Evolutionary conservation across 2,329 filamentous ascomycete genomes (phyloP), one percentile per base, ranked within the genome.

Genomic region (Cordyceps sp.): DNA sequence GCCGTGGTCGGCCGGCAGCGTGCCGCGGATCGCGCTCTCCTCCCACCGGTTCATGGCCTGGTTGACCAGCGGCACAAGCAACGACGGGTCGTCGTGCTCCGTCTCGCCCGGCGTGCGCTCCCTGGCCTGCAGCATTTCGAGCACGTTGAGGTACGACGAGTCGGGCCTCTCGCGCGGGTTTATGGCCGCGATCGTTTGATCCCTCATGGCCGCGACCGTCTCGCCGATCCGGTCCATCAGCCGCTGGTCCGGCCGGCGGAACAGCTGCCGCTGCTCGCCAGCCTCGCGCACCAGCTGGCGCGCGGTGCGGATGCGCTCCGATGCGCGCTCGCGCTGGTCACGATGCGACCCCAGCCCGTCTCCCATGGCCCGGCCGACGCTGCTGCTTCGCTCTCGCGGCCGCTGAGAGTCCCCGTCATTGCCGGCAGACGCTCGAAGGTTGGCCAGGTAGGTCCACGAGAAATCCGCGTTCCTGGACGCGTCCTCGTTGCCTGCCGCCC

Each of bases 291-390:
- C 39, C 13, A 49, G 40, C 29, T 52, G 51, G n/a, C 49, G 45
- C n/a, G 48, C 42, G 23, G 42, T 50, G 23, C 54, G 49, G 12
- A 47, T 42, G 17, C 57, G 45, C 26, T 55, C 48, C 35, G 52
- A 40, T 32, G 49, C 36, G 41, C 42, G 48, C 16, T 55, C 52
- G 22, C 52, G 44, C 30, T 53, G 55, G 24, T 56, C 53, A 10
- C 54, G 50, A 25, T 59, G 53, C 23, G 44, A 53, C 18, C 46
- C 50, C 1, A 58, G 33, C n/a, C 58, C 35, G 19, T 60, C 57
- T 25, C 51, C 55, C 36, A 59, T 53, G 3, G 52, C 46, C n/a
- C 51, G 52, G 2, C 49, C 50, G n/a, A 53, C 45, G 27, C 46
- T 55, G 26, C 49, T 54, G 31, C 47, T 55, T 18, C 52, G 52